Evolutionary conservation across 1,284 basidiomycete species (phyloP), one percentile per base, ranked within the genome.

Genomic region (Porphyrellus sp.): DNA sequence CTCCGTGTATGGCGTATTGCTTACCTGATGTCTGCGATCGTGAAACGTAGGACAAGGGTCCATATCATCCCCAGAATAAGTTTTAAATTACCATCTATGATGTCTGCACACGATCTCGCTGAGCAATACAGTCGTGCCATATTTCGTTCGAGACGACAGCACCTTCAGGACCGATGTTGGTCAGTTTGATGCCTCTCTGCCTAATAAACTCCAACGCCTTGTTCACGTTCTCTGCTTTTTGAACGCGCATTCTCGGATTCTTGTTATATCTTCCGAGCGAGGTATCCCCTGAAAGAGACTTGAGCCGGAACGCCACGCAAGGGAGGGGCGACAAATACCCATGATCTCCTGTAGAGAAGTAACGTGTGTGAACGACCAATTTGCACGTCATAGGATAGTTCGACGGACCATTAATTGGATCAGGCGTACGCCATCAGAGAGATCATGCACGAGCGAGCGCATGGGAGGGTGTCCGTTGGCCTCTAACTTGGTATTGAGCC

Each of bases 61-160:
- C 96, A 99, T 62, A 99, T 98, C 91, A 98, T 95, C 31, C 96
- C 96, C 16, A 99, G 81, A 49, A 97, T 98, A 52, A 99, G 88
- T 72, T 99, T 99, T 56, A 96, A 73, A 70, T 98, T 98, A 25
- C 95, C 95, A 69, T 99, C 96, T 54, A 98, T 94, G 67, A 98
- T 98, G 70, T 99, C 95, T 93, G 63, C 47, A 40, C 12, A 33
- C 44, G 33, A 53, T 42, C 27, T 42, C 18, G 45, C 33, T 63
- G 35, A 61, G 53, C 21, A 27, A 56, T 9, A 20, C 12, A n/a
- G 21, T 24, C n/a, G 13, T 30, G 13, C 2, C 1, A 52, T 23
- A n/a, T 23, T 33, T 12, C n/a, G 40, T 37, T 25, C 27, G 13
- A 46, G 37, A 44, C 23, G 37, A 52, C 33, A 25, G 54, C 58